phyloP scores from a whole-genome alignment of 805 yeast species.

The Debaryomyces hansenii region DNA sequence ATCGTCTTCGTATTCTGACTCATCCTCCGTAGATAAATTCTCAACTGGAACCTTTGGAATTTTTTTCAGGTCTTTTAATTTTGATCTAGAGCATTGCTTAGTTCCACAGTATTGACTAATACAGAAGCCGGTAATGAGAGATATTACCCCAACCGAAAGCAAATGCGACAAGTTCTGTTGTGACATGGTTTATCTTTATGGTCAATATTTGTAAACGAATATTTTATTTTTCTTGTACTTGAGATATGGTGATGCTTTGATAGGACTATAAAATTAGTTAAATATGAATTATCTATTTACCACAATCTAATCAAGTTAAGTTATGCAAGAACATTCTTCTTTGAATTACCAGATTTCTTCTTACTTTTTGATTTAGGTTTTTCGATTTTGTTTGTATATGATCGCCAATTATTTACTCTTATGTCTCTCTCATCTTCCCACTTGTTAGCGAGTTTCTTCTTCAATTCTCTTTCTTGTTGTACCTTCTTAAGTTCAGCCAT shows the following conservation, averaged over 20 bases:
- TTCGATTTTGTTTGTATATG: conserved; percentile 42
- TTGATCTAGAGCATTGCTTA: background rate
- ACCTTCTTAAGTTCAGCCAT: conserved; percentile 28
- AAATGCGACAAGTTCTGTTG: conserved; percentile 18
- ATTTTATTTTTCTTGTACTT: background rate
- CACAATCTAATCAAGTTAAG: no score
- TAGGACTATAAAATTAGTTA: background rate
- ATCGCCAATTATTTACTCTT: conserved; percentile 62
- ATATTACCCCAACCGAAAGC: conserved; percentile 32
- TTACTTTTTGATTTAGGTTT: conserved; percentile 48
- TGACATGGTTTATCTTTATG: conserved; percentile 3
- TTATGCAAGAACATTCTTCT: conserved; percentile 8
- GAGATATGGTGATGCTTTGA: background rate
- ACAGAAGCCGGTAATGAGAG: conserved; percentile 38
- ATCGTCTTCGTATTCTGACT: conserved; percentile 36
- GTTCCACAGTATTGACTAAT: conserved; percentile 8
- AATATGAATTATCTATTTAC: no score
- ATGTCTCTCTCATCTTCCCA: conserved; percentile 66
- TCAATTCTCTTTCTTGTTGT: conserved; percentile 40
- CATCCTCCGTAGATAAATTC: conserved; percentile 21
- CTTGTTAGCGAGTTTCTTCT: conserved; percentile 22
- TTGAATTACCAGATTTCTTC: conserved; percentile 17
- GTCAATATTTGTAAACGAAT: background rate
- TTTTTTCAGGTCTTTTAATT: background rate
- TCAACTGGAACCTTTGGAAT: background rate